These are phyloP conservation scores for Silene uniflora DNA, from an alignment of 148 eudicot genomes.

Conservation along the genomic window DNA sequence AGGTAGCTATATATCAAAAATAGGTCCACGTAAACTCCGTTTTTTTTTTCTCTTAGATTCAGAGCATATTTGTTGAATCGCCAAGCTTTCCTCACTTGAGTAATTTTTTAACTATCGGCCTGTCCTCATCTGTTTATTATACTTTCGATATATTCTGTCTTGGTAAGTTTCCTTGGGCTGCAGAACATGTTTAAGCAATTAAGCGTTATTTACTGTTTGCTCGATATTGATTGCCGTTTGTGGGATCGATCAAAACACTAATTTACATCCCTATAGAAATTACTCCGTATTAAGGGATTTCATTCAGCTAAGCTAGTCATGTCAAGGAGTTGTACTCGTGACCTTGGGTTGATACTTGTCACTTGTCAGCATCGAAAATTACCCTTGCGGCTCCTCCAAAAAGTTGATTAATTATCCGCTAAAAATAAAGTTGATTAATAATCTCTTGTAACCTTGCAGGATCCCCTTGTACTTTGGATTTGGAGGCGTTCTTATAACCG, in stretches of 20 bases:
- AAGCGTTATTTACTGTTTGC: neutral
- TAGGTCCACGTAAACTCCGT: neutral
- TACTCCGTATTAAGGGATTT: too few relatives aligned
- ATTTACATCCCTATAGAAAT: neutral
- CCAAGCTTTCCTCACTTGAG: neutral
- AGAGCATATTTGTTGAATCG: neutral
- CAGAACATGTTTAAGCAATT: neutral
- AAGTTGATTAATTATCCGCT: neutral
- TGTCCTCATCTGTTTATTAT: neutral
- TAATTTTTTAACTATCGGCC: neutral
- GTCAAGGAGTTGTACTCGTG: neutral
- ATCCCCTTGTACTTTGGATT: conserved; percentile 77
- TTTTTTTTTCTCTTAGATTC: neutral
- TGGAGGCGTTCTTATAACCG: conserved; percentile 50
- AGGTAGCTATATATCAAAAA: too few relatives aligned
- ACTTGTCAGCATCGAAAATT: neutral
- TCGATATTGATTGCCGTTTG: neutral
- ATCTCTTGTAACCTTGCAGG: conserved; percentile 41
- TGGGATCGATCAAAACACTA: neutral
- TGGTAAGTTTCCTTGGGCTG: neutral
- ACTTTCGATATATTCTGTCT: neutral
- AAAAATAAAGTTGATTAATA: neutral
- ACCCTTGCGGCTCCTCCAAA: neutral
- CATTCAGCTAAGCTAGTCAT: too few relatives aligned
- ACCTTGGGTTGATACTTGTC: neutral